Evolutionary conservation across 345 rosid genomes (phyloP).

Genomic region (Sonneratia caseolaris): DNA sequence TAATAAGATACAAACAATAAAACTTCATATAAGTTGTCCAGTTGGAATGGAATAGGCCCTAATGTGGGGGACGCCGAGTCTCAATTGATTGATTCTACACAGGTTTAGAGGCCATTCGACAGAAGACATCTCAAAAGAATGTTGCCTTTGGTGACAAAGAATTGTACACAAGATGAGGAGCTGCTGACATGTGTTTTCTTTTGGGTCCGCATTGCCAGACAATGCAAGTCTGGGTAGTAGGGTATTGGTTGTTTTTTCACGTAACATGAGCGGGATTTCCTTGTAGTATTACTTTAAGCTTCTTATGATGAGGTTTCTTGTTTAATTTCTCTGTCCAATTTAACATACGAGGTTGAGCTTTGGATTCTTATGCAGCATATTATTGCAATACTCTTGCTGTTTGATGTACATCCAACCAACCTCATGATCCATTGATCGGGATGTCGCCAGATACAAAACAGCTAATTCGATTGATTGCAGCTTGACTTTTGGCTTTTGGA

Average conservation of each 20-base stretch:
- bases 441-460: not conserved
- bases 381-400: not conserved
- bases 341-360: not conserved
- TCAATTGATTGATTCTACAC: not conserved
- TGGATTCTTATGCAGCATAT: not conserved
- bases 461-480: not conserved
- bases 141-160: not conserved
- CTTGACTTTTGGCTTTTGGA: not conserved
- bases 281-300: not conserved
- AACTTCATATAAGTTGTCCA: not conserved
- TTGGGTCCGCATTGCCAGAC: not conserved
- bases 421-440: not conserved
- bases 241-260: not conserved
- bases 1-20: conserved; percentile 12
- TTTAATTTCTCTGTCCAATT: not conserved
- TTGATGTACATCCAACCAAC: not conserved
- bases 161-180: not conserved
- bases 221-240: not conserved
- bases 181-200: not conserved
- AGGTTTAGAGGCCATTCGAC: not conserved
- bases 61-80: not conserved
- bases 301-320: not conserved
- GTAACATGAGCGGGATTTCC: not conserved
- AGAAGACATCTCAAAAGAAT: conserved; percentile 1
- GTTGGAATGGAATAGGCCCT: not conserved